These are phyloP conservation scores for Rhizophora apiculata DNA, from an alignment of 345 rosid species.

Conservation along the genomic window DNA sequence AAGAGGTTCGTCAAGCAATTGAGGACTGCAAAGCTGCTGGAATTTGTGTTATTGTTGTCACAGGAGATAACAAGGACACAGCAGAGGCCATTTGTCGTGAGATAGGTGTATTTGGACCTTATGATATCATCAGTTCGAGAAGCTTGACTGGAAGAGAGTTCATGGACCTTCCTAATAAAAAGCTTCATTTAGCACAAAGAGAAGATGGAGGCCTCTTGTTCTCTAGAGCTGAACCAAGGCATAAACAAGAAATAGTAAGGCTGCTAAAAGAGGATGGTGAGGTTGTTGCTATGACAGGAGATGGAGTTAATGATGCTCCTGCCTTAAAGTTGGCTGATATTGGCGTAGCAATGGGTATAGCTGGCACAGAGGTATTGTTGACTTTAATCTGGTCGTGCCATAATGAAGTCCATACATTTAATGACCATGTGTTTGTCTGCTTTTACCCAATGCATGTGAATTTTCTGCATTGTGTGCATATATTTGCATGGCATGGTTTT, in stretches of 20 bases:
- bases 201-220: conserved; percentile 65
- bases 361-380: conserved; percentile 81
- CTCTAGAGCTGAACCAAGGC: conserved; percentile 97
- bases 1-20: conserved; percentile 89
- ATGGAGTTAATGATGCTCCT: conserved; percentile 98
- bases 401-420: neutral
- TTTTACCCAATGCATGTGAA: too few species aligned
- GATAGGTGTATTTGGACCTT: conserved; percentile 80
- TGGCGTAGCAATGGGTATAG: conserved; percentile 96
- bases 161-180: conserved; percentile 56
- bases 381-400: neutral
- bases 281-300: conserved; percentile 99
- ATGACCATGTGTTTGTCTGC: neutral
- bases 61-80: conserved; percentile 92
- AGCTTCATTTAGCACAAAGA: conserved; percentile 54
- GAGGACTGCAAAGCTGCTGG: conserved; percentile 97
- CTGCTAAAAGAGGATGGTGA: conserved; percentile 96
- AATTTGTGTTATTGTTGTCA: conserved; percentile 93
- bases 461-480: too few species aligned
- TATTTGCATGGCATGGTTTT: too few species aligned
- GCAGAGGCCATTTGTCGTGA: conserved; percentile 95
- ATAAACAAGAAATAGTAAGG: conserved; percentile 97
- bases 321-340: conserved; percentile 96
- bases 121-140: conserved; percentile 56
- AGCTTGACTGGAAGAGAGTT: conserved; percentile 86